Evolutionary conservation across 306 rosid genomes (phyloP).

Genomic region (Glycine tomentella): DNA sequence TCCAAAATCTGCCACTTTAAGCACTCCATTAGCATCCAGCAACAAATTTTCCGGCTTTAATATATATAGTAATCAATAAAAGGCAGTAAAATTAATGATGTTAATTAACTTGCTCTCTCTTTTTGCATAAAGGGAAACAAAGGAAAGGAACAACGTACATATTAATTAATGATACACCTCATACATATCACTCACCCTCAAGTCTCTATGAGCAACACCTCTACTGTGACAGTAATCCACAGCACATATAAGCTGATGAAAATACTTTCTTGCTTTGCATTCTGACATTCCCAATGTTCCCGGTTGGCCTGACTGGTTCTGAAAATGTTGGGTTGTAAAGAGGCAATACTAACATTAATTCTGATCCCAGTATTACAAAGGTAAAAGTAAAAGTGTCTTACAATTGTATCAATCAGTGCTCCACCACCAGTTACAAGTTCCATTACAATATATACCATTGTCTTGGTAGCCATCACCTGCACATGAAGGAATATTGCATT

Average conservation of each 20-base stretch:
- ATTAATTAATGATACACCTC: neutral
- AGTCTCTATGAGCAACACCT: constrained; percentile 76
- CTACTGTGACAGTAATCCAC: constrained; percentile 81
- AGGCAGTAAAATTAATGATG: constrained; percentile 9
- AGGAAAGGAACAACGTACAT: constrained; percentile 18
- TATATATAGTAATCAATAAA: constrained; percentile 14
- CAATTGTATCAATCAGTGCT: constrained; percentile 77
- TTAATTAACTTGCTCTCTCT: neutral
- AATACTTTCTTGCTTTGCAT: constrained; percentile 76
- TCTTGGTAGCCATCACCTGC: constrained; percentile 55
- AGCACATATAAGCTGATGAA: constrained; percentile 83
- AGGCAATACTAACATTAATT: neutral
- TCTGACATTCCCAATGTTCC: constrained; percentile 39
- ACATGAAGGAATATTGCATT: too few species aligned
- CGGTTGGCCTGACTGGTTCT: neutral
- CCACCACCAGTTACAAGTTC: constrained; percentile 74
- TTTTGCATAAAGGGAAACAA: neutral
- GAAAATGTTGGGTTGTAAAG: neutral
- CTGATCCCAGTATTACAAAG: neutral
- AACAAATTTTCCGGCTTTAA: constrained; percentile 80
- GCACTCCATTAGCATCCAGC: constrained; percentile 63
- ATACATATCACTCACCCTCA: constrained; percentile 51
- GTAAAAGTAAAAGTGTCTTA: constrained; percentile 45
- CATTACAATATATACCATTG: neutral
- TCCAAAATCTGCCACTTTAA: constrained; percentile 83